Conservation (phyloP, 257 asterid genomes). For the Solanum chaucha region DNA sequence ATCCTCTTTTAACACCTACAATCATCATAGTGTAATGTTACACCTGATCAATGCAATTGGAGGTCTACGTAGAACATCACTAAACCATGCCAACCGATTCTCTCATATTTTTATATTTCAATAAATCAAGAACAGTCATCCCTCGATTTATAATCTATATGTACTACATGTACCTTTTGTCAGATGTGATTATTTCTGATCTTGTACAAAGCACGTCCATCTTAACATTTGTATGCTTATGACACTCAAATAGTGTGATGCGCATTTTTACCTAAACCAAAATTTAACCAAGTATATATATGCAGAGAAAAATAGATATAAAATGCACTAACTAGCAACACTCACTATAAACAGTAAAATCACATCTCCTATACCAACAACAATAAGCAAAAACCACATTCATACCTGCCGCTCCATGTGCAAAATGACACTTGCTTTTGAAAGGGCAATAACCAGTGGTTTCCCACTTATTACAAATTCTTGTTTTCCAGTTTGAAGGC, state of each 20-base stretch:
- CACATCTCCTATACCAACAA: neutral
- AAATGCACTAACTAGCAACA: neutral
- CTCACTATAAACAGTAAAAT: neutral
- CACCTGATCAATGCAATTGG: neutral
- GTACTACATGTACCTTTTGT: neutral
- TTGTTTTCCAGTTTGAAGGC: conserved; percentile 19
- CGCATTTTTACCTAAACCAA: neutral
- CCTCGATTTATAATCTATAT: neutral
- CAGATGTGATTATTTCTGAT: neutral
- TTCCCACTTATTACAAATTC: conserved; percentile 60
- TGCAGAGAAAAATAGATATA: neutral
- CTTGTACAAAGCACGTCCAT: neutral
- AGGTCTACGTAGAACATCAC: neutral
- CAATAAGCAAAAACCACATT: neutral
- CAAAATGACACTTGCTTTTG: conserved; percentile 57
- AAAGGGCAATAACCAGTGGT: conserved; percentile 57
- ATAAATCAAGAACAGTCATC: neutral
- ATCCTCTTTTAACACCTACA: neutral
- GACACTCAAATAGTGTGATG: neutral
- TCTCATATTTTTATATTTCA: neutral
- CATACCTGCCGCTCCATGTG: conserved; percentile 56
- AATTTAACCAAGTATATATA: neutral
- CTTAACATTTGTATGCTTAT: neutral
- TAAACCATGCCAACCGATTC: neutral
- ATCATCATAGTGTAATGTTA: neutral